phyloP scores from a whole-genome alignment of 2,329 filamentous ascomycete species.

The Colletotrichum magnum region DNA sequence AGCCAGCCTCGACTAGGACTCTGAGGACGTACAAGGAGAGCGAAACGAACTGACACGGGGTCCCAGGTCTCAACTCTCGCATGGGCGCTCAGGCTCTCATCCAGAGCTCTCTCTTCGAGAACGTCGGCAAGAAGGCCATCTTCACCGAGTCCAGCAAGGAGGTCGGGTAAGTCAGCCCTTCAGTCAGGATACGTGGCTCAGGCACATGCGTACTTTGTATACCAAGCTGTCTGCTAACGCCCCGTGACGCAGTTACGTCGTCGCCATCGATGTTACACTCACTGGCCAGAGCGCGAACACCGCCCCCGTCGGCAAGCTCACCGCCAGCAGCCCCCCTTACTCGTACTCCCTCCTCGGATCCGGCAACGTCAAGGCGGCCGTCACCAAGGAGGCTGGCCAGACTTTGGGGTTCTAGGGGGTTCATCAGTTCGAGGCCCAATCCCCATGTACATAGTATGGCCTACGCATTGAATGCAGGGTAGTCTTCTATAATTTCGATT shows the following conservation, averaged over 20 bases:
- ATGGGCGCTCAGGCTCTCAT: slow-evolving; percentile 66
- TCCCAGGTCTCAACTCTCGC: slow-evolving; percentile 64
- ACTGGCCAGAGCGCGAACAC: slow-evolving; percentile 59
- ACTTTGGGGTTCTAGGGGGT: slow-evolving; percentile 43
- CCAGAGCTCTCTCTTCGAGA: slow-evolving; percentile 64
- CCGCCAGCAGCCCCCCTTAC: slow-evolving; percentile 64
- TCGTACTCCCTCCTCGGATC: slow-evolving; percentile 57
- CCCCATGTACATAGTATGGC: not conserved
- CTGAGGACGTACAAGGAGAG: not conserved
- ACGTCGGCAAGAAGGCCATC: slow-evolving; percentile 50
- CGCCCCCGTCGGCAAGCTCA: slow-evolving; percentile 62
- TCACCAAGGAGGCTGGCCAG: slow-evolving; percentile 53
- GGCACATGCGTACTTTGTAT: not conserved
- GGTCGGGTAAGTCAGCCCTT: slow-evolving; percentile 25
- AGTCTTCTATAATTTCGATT: not conserved
- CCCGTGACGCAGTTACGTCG: slow-evolving; percentile 47
- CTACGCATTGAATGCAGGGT: no score
- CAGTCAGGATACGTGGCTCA: not conserved
- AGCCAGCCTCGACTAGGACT: not conserved
- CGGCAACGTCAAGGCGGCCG: slow-evolving; percentile 55
- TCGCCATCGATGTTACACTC: slow-evolving; percentile 54
- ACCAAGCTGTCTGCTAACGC: not conserved
- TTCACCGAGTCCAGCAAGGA: slow-evolving; percentile 49
- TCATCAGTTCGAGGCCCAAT: not conserved
- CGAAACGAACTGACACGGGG: slow-evolving; percentile 43